phyloP scores from a whole-genome alignment of 495 filamentous ascomycete genomes.

The Talaromyces nanjingensis region DNA sequence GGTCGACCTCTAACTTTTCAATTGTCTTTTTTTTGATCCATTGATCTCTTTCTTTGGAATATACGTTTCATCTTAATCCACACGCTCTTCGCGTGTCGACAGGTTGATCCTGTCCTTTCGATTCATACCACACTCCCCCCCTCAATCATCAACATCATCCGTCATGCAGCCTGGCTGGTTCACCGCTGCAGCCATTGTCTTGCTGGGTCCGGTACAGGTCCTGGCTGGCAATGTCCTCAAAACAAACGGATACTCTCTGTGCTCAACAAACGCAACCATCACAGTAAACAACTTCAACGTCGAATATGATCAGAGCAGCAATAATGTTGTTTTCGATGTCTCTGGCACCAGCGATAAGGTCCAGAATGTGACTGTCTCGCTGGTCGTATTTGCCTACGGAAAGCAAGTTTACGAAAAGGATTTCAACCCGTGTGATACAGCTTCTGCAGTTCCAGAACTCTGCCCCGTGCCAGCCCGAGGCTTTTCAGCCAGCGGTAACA shows the following conservation, averaged over 20 bases:
- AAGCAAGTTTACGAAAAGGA: conserved; percentile 68
- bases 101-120: conserved; percentile 26
- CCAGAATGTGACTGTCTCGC: conserved; percentile 74
- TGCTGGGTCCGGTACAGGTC: conserved; percentile 4
- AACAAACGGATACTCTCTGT: conserved; percentile 74
- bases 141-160: neutral
- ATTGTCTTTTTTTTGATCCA: neutral
- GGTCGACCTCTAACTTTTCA: neutral
- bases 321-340: conserved; percentile 73
- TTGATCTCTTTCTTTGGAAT: neutral
- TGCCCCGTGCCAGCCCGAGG: conserved; percentile 76
- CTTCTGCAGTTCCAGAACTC: conserved; percentile 59
- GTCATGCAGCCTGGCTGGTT: conserved; percentile 3
- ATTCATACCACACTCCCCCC: neutral
- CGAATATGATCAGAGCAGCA: conserved; percentile 65
- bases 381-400: conserved; percentile 83
- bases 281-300: conserved; percentile 69
- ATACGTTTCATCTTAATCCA: neutral
- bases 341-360: conserved; percentile 64
- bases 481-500: conserved; percentile 65
- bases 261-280: conserved; percentile 58
- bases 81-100: conserved; percentile 3
- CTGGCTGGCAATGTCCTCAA: conserved; percentile 65
- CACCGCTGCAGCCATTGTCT: conserved; percentile 8
- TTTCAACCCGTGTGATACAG: conserved; percentile 73